Conservation (phyloP, 441 rosid genomes). For the Bruguiera hainesii region DNA sequence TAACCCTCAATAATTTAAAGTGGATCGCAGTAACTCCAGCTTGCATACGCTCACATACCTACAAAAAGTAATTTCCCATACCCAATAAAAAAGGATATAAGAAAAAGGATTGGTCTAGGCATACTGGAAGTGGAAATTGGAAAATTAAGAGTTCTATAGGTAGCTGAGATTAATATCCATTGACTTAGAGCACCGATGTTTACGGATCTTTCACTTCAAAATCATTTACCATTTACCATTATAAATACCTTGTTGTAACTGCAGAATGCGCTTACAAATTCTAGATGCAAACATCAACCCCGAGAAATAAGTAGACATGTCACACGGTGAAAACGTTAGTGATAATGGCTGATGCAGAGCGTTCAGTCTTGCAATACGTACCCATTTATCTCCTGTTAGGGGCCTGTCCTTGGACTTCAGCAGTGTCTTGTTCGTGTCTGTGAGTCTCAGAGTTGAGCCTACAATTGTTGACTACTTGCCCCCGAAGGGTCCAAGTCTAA, state of each 20-base stretch:
- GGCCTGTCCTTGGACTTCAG: conserved; percentile 3
- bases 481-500: neutral
- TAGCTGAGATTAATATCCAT: too few species aligned
- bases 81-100: too few species aligned
- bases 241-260: neutral
- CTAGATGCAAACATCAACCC: neutral
- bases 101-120: too few species aligned
- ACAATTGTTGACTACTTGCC: conserved; percentile 25
- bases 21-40: too few species aligned
- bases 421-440: neutral
- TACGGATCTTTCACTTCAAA: too few species aligned
- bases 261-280: neutral
- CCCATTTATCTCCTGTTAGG: neutral
- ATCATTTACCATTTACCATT: too few species aligned
- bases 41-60: too few species aligned
- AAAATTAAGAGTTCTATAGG: too few species aligned
- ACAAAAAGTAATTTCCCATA: too few species aligned
- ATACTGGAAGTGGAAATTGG: too few species aligned
- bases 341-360: conserved; percentile 8
- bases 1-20: too few species aligned
- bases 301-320: conserved; percentile 20
- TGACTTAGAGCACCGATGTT: too few species aligned
- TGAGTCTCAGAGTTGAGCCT: conserved; percentile 4
- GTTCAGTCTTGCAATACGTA: conserved; percentile 10
- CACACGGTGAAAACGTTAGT: conserved; percentile 29